phyloP scores from a whole-genome alignment of 805 yeast genomes.

The Zygoascus ofunaensis region DNA sequence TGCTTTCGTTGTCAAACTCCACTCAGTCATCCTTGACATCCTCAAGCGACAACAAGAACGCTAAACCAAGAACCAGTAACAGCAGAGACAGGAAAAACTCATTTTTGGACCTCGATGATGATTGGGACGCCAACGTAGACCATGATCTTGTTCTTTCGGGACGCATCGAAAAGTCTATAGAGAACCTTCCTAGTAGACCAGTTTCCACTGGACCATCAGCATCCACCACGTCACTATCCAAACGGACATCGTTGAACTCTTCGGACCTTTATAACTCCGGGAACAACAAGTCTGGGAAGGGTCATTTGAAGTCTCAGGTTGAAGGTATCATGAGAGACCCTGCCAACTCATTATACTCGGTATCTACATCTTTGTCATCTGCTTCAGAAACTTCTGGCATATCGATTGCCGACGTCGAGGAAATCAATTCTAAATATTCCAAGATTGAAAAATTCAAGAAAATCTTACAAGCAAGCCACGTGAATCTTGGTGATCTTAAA shows the following conservation, averaged over 20 bases:
- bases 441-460: constrained; percentile 60
- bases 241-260: not conserved
- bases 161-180: constrained; percentile 18
- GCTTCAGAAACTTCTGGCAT: constrained; percentile 17
- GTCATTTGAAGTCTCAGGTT: constrained; percentile 12
- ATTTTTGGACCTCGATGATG: constrained; percentile 75
- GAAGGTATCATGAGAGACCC: constrained; percentile 22
- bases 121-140: constrained; percentile 79
- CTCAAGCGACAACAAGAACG: not conserved
- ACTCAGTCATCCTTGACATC: constrained; percentile 6
- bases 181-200: constrained; percentile 11
- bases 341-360: constrained; percentile 23
- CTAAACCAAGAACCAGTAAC: not conserved
- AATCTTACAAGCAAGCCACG: constrained; percentile 43
- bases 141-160: constrained; percentile 15
- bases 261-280: constrained; percentile 7
- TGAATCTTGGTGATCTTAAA: constrained; percentile 61
- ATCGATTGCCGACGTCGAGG: constrained; percentile 40
- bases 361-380: constrained; percentile 16
- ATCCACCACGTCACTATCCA: not conserved
- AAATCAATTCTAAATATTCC: constrained; percentile 49
- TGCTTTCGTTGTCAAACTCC: constrained; percentile 21
- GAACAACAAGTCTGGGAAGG: constrained; percentile 5
- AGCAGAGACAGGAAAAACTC: constrained; percentile 12
- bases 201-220: constrained; percentile 6